Base-by-base conservation (phyloP, 2,329 filamentous ascomycete genomes). In the Colletotrichum noveboracense region DNA sequence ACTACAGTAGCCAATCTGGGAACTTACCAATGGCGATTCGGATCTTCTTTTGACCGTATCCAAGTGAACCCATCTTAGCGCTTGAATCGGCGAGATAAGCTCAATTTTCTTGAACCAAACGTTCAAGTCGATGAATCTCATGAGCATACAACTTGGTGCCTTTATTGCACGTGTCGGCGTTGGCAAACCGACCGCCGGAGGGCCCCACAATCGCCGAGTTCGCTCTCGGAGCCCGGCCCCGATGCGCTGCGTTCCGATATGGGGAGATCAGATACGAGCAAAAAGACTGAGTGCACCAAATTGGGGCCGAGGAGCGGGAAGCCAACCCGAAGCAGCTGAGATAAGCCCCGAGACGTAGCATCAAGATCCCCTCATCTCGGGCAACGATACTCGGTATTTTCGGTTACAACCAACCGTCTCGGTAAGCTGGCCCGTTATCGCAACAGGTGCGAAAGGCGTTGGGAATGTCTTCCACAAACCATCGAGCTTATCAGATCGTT, bases 71-170 rank as follows among this genome's bases (percentile, higher is more conserved):
- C 55, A 58, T 58, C 55, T 28, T 58, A 0, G 0, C 24, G 55
- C 1, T 0, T 28, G 0, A 16, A 10, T 0, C 14, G 7, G 26
- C 0, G 55, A 28, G 9, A 28, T 8, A 6, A 0, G 28, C 55
- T 3, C 0, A 28, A 18, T 9, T 18, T 58, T 0, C 13, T 16
- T 18, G 0, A 58, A 26, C 7, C 24, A 6, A 21, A 58, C 16
- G 16, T 28, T 18, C 14, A 58, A 28, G 0, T 52, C 10, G n/a
- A 21, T 52, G n/a, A 16, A 58, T 0, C 55, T 58, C 43, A 7
- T 52, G 6, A 12, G 0, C 43, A 5, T 21, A 52, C 1, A 52
- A 0, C 43, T 52, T 21, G 43, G n/a, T 24, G 43, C n/a, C 43
- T 52, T 13, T 52, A 52, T 52, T 52, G 43, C 36, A 18, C 36